These are phyloP conservation scores for Pichia californica DNA, from an alignment of 805 yeast genomes.

Conservation along the genomic window DNA sequence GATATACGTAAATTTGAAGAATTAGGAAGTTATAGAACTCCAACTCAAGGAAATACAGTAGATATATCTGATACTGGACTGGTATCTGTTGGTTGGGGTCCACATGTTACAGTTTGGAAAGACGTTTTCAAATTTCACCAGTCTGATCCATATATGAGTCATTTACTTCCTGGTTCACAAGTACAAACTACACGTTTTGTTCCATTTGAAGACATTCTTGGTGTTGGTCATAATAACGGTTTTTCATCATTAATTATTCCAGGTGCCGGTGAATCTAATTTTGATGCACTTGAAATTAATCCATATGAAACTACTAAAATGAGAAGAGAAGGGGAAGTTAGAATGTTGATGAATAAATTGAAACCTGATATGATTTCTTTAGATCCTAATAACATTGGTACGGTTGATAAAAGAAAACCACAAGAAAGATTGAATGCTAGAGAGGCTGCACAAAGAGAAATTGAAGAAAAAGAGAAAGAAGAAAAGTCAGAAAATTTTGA, in stretches of 20 bases:
- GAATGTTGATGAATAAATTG: constrained; percentile 76
- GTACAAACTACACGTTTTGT: constrained; percentile 66
- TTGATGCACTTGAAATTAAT: constrained; percentile 86
- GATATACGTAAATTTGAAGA: constrained; percentile 81
- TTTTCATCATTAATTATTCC: constrained; percentile 85
- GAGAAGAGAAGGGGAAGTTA: constrained; percentile 89
- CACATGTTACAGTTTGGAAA: constrained; percentile 92
- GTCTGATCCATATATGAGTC: constrained; percentile 86
- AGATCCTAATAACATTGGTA: constrained; percentile 84
- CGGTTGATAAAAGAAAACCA: constrained; percentile 66
- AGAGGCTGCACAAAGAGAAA: constrained; percentile 41
- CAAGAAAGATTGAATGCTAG: constrained; percentile 57
- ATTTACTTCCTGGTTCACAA: constrained; percentile 71
- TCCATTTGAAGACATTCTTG: constrained; percentile 95
- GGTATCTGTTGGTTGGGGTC: constrained; percentile 89
- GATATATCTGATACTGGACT: constrained; percentile 85
- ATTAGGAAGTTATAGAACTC: constrained; percentile 61
- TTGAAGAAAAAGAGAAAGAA: constrained; percentile 26
- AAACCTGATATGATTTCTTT: constrained; percentile 88
- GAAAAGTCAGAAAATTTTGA: constrained; percentile 41
- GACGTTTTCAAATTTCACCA: constrained; percentile 67
- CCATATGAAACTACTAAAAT: constrained; percentile 90
- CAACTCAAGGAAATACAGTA: constrained; percentile 78
- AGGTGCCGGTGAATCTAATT: constrained; percentile 97
- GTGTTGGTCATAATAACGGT: constrained; percentile 77